A percentile compares a stretch with the other conserved stretches of the same genome.
Conservation (phyloP, 805 yeast species). For the Schwanniomyces sp. region DNA sequence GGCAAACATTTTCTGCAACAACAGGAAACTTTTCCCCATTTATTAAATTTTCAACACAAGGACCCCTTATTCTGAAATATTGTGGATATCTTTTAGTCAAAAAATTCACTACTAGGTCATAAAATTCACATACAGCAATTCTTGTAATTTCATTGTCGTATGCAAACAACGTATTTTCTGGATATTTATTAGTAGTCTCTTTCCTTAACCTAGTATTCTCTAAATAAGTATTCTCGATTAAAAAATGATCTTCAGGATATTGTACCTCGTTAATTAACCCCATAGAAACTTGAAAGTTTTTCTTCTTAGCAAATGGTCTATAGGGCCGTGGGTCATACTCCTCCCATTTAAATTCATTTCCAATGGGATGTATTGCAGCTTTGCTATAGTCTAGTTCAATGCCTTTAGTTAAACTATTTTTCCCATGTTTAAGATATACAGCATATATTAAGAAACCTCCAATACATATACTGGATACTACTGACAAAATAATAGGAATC, state of each 20-base stretch:
- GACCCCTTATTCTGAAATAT: slow-evolving; percentile 38
- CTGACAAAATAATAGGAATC: neutral
- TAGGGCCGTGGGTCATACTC: slow-evolving; percentile 6
- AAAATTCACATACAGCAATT: slow-evolving; percentile 49
- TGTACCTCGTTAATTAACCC: slow-evolving; percentile 27
- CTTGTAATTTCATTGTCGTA: slow-evolving; percentile 17
- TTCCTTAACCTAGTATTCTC: slow-evolving; percentile 41
- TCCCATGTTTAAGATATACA: neutral
- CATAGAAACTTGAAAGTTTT: slow-evolving; percentile 35
- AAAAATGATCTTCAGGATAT: slow-evolving; percentile 54
- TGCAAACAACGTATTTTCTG: slow-evolving; percentile 27
- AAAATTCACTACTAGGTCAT: slow-evolving; percentile 41
- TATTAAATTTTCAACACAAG: slow-evolving; percentile 37
- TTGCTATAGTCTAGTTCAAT: neutral
- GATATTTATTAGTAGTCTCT: slow-evolving; percentile 15
- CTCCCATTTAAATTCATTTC: slow-evolving; percentile 43
- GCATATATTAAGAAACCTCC: neutral
- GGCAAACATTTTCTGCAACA: slow-evolving; percentile 11
- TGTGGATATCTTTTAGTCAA: slow-evolving; percentile 52
- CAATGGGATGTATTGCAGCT: slow-evolving; percentile 22
- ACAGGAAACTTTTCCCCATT: slow-evolving; percentile 39
- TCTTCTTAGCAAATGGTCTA: slow-evolving; percentile 38
- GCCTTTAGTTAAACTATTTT: neutral
- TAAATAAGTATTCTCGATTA: slow-evolving; percentile 54
- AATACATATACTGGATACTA: neutral